phyloP scores from a whole-genome alignment of 768 basidiomycete species.

The Sarcodon aspratus region DNA sequence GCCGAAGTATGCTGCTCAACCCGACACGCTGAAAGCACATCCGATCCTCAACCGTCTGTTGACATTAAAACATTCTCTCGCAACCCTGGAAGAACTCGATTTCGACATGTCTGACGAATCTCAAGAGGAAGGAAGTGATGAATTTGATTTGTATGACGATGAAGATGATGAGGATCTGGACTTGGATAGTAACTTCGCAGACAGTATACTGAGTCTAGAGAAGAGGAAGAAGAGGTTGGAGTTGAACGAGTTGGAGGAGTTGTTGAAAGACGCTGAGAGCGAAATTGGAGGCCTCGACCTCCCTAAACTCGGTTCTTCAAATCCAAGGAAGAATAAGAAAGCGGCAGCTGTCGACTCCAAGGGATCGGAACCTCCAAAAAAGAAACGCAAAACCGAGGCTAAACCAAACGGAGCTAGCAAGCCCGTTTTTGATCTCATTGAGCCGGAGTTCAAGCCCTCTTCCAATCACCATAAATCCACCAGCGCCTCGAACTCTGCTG shows the following conservation, averaged over 20 bases:
- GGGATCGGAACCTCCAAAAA: constrained; percentile 34
- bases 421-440: constrained; percentile 60
- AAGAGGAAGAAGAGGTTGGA: constrained; percentile 17
- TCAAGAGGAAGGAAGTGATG: constrained; percentile 33
- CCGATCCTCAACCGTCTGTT: constrained; percentile 71
- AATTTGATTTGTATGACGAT: constrained; percentile 21
- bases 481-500: constrained; percentile 10
- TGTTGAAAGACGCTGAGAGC: constrained; percentile 40
- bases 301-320: constrained; percentile 1
- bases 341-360: constrained; percentile 10
- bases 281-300: constrained; percentile 6
- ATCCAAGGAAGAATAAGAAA: background rate
- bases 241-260: constrained; percentile 39
- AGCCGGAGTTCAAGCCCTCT: constrained; percentile 48
- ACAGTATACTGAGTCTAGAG: constrained; percentile 19
- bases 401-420: constrained; percentile 6
- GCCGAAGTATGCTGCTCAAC: constrained; percentile 49
- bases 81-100: constrained; percentile 78
- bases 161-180: constrained; percentile 31
- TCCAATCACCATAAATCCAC: constrained; percentile 20
- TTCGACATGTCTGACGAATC: constrained; percentile 45
- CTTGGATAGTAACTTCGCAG: constrained; percentile 17
- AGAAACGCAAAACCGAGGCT: constrained; percentile 40
- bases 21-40: constrained; percentile 51
- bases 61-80: constrained; percentile 70